Conservation (phyloP, 139 green algal species). For the Yamagishiella unicocca region DNA sequence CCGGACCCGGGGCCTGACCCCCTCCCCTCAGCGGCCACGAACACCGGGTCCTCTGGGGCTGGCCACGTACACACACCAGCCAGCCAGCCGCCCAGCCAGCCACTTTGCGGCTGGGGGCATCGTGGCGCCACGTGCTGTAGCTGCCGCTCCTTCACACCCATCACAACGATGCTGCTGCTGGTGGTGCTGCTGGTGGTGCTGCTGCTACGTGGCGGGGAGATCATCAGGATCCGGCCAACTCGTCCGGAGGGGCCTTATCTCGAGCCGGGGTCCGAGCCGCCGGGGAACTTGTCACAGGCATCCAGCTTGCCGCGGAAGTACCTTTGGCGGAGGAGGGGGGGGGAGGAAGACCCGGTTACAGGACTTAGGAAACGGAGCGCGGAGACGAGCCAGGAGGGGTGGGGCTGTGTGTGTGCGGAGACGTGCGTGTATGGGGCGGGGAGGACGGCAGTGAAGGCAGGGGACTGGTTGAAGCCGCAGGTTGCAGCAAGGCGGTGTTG, state of each 20-base stretch:
- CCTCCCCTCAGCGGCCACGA: too few species aligned
- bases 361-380: too few species aligned
- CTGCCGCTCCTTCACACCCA: too few species aligned
- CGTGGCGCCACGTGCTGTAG: too few species aligned
- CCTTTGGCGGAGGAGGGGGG: neutral
- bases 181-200: neutral
- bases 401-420: neutral
- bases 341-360: neutral
- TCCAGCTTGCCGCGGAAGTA: slow-evolving; percentile 52
- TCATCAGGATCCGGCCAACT: neutral
- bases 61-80: too few species aligned
- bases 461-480: neutral
- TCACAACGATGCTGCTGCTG: neutral
- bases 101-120: too few species aligned
- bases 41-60: too few species aligned
- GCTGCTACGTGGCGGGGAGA: neutral
- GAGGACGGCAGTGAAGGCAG: neutral
- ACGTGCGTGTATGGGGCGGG: too few species aligned
- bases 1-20: too few species aligned
- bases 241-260: too few species aligned
- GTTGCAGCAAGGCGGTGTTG: neutral
- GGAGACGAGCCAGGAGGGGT: too few species aligned
- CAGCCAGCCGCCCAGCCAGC: too few species aligned
- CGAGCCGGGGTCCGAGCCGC: slow-evolving; percentile 53
- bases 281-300: slow-evolving; percentile 55